phyloP scores from a whole-genome alignment of 164 flowering plant genomes.

The Litsea cubeba region DNA sequence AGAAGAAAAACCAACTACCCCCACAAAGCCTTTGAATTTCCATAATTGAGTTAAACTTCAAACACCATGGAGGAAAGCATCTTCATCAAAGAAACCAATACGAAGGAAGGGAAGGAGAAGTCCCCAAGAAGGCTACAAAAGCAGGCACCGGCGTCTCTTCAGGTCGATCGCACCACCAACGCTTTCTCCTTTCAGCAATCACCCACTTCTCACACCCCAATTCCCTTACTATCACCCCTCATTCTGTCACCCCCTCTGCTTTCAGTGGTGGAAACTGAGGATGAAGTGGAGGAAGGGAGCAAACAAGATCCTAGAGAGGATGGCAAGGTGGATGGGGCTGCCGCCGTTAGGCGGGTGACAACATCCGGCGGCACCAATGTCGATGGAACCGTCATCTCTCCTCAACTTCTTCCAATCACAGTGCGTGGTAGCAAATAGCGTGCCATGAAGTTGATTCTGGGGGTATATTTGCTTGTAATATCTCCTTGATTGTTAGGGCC shows the following conservation, averaged over 20 bases:
- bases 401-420: neutral
- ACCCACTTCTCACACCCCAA: neutral
- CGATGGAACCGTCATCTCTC: slow-evolving; percentile 1
- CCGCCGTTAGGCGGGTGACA: neutral
- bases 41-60: neutral
- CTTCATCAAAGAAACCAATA: neutral
- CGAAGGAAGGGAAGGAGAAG: neutral
- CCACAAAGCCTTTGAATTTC: neutral
- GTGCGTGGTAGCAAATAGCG: neutral
- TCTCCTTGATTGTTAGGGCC: neutral
- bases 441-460: neutral
- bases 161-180: neutral
- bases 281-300: neutral
- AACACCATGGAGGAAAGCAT: neutral
- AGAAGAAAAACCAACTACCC: neutral
- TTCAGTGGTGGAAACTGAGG: neutral
- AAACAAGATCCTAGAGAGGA: neutral
- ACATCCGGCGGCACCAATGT: neutral
- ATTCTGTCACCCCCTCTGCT: neutral
- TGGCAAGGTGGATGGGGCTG: neutral
- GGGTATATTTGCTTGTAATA: neutral
- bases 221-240: slow-evolving; percentile 5
- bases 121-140: slow-evolving; percentile 8
- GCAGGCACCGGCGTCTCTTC: slow-evolving; percentile 6
- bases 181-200: neutral